Base-by-base conservation (phyloP, 441 rosid genomes). In the Bruguiera hainesii region DNA sequence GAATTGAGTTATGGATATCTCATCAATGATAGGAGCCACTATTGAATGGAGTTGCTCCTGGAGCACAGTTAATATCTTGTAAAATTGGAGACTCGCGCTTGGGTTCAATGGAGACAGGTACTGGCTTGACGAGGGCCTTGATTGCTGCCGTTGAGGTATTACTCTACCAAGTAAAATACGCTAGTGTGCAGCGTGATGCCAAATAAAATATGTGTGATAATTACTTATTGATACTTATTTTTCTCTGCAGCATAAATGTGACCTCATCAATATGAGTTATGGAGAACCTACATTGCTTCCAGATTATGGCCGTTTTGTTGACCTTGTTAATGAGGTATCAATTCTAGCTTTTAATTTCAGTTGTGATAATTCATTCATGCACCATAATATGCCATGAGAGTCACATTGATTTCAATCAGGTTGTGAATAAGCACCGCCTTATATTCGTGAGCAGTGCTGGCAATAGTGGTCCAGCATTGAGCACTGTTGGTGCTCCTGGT, bases 361-460 rank as follows among this genome's bases (percentile, higher is more conserved):
- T 37, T 70, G 39, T 25, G 33, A 57, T 63, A 57, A 37, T 39
- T 67, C 25, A 61, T 56, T 61, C 55, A 23, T 35, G 21, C 50
- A 68, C 64, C 59, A 3, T 63, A 19, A 61, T 25, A 23, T 56
- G 23, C 37, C 18, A 63, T 13, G 52, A 26, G 46, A 23, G 18
- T 31, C 35, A 25, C 51, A 20, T 39, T 60, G 64, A 39, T 63
- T 73, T 56, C 79, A 62, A 28, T 42, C 76, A 96, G 99, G 98
- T 78, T 60, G 98, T 96, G 73, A 84, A 93, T 80, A 88, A 96
- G 81, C 89, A 89, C 76, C 92, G 89, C 46, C 60, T 96, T 65
- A 81, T 90, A 80, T 93, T 90, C 77, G 91, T 96, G 63, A 96
- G 99, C 70, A 93, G 99, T 85, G 99, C 97, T 79, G 99, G 99